A percentile compares a stretch with the other conserved stretches of the same genome.
phyloP scores from a whole-genome alignment of 2,329 filamentous ascomycete genomes.

The Tolypocladium album region DNA sequence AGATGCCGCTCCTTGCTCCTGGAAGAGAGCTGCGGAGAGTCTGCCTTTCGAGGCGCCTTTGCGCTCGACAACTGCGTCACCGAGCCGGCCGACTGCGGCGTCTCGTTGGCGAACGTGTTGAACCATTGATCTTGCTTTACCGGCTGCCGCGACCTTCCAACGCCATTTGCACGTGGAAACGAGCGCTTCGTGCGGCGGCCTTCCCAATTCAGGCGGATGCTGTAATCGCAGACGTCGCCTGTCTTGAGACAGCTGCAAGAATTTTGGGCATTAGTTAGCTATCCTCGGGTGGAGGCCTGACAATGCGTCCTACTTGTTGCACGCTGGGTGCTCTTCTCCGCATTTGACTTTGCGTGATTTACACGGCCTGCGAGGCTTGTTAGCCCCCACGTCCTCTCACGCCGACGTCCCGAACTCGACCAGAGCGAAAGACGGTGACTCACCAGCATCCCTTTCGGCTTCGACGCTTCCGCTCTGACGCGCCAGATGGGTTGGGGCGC shows the following conservation, averaged over 20 bases:
- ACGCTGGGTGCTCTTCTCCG: conserved; percentile 65
- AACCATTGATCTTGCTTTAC: background rate
- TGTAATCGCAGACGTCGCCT: conserved; percentile 69
- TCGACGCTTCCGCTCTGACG: conserved; percentile 31
- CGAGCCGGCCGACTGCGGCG: background rate
- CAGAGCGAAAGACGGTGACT: conserved; percentile 8
- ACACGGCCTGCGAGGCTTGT: conserved; percentile 49
- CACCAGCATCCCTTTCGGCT: conserved; percentile 36
- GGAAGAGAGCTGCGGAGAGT: background rate
- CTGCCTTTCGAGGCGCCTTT: background rate
- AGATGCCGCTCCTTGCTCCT: background rate
- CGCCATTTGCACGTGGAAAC: background rate
- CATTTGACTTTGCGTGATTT: conserved; percentile 67
- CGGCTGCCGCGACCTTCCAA: background rate
- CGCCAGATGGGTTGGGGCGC: conserved; percentile 29
- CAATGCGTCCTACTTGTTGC: conserved; percentile 42
- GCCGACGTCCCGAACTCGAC: background rate
- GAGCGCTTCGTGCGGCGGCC: conserved; percentile 35
- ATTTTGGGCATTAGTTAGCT: background rate
- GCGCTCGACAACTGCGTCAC: background rate
- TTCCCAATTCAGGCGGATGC: conserved; percentile 72
- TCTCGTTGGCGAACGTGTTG: background rate
- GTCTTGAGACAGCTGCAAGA: conserved; percentile 49
- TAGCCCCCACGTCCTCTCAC: background rate
- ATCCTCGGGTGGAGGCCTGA: background rate